Evolutionary conservation across 352 stramenopile species (phyloP), one percentile per base, ranked within the genome.

Genomic region (Blastocystis sp.): DNA sequence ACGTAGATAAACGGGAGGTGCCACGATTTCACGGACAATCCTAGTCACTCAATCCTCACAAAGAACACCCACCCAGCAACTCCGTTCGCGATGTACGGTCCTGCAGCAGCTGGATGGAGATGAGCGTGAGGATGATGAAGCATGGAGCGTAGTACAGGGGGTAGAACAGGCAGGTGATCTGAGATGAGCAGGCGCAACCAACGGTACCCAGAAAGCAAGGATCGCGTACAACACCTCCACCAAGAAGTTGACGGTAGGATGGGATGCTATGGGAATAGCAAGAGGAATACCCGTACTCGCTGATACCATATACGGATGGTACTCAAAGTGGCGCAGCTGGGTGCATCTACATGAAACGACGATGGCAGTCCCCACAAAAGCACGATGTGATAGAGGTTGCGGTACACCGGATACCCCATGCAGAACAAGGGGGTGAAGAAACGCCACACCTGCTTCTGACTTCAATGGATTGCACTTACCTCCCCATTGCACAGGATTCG

Each of bases 81-180:
- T 77, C 19, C 21, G 38, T 57, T 6, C 38, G 54, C 66, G 54
- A 34, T 19, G 19, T 34, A 54, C 14, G n/a, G 34, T 54, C 19
- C 3, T 43, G 66, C 52, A 54, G 7, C 34, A 43, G 17, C 6
- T 61, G 38, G 34, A 77, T 59, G 19, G 66, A 60, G 19, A 77
- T 3, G 10, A 77, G 66, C 61, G 45, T 42, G 3, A 77, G 54
- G n/a, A 77, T 77, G 4, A 77, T 77, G 66, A 77, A 77, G n/a
- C 24, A 11, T 28, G n/a, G 38, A 60, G 38, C 66, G 60, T 77
- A 77, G 34, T 77, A 77, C 2, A 77, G 66, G 24, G 66, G 66
- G 34, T 77, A 77, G 34, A 77, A 77, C 42, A 77, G 43, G 52
- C 66, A 77, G 0, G 52, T 59, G 19, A 77, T 59, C 66, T 77